Base-by-base conservation (phyloP, 1,139 yeast genomes). In the Nakaseomyces nivariensis region DNA sequence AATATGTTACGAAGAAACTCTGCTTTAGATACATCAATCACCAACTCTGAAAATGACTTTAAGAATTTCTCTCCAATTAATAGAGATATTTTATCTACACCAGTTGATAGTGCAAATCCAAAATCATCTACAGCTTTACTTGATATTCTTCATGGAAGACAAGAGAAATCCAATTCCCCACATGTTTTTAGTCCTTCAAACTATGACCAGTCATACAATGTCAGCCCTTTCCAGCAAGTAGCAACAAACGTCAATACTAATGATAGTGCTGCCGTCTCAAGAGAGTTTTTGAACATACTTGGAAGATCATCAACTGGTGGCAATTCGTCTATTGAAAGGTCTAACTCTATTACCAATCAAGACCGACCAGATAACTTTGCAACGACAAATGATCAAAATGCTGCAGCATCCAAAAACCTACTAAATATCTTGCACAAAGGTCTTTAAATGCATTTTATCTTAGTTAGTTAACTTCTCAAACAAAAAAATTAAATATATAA, bases 1-100 rank as follows among this genome's bases (percentile, higher is more conserved):
- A 48, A 47, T 7, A 50, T 50, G 52, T 13, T 49, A 29, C 46
- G 45, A 22, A 55, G 48, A 24, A 46, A 46, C 31, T 46, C 48
- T 24, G 48, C 31, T 4, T 32, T 41, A 13, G 37, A 43, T 11
- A n/a, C 34, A 37, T 49, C 48, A 9, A 41, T 34, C 26, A 26
- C 36, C 13, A 37, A 27, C 29, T 45, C 29, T 27, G 37, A 38
- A 22, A 38, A 29, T 17, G 22, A 38, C 17, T 37, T 29, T 32
- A 38, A 38, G n/a, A 38, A 32, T 6, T 38, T 31, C 24, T 33
- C 25, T 10, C 38, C 44, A 6, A 46, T 38, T 9, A 41, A 40
- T 24, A 25, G 33, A 10, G 48, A 38, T n/a, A 31, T 38, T 8
- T 26, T 46, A n/a, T 29, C 37, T 24, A 46, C 43, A 10, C 32